A percentile compares a stretch with the other conserved stretches of the same genome.
phyloP scores from a whole-genome alignment of 2,329 filamentous ascomycete genomes.

The Sclerotinia sclerotiorum region DNA sequence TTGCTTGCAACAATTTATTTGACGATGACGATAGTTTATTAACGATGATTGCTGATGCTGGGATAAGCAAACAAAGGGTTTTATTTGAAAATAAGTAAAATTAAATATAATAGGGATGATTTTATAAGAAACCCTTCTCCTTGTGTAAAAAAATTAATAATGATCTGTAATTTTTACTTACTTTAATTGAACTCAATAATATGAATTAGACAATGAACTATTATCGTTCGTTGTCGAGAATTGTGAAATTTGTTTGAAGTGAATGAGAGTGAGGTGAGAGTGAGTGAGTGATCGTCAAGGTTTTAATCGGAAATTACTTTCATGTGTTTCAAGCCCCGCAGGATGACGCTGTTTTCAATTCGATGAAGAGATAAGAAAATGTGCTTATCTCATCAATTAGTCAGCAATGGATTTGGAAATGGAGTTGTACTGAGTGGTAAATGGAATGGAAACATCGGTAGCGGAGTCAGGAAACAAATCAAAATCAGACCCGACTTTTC shows the following conservation, averaged over 20 bases:
- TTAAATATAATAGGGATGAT: too few species aligned
- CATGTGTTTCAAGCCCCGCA: background rate
- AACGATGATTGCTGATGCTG: background rate
- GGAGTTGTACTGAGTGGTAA: too few species aligned
- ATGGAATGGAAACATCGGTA: background rate
- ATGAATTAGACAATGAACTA: too few species aligned
- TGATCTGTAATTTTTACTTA: too few species aligned
- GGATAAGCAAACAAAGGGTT: background rate
- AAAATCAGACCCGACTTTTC: background rate
- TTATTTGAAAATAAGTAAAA: background rate
- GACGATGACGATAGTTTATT: background rate
- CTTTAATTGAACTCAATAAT: too few species aligned
- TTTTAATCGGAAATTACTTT: background rate
- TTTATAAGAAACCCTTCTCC: too few species aligned
- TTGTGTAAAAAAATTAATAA: too few species aligned
- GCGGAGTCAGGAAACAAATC: background rate
- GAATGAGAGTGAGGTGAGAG: background rate
- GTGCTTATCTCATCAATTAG: background rate
- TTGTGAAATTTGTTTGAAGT: background rate
- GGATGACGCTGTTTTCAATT: constrained; percentile 13
- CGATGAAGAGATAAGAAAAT: background rate
- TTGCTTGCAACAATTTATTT: background rate
- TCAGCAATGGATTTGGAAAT: background rate
- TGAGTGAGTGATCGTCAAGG: background rate
- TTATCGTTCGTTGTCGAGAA: too few species aligned